A percentile compares a stretch with the other conserved stretches of the same genome.
These are phyloP conservation scores for Flaveria robusta DNA, from an alignment of 129 eudicot species.

Conservation along the genomic window DNA sequence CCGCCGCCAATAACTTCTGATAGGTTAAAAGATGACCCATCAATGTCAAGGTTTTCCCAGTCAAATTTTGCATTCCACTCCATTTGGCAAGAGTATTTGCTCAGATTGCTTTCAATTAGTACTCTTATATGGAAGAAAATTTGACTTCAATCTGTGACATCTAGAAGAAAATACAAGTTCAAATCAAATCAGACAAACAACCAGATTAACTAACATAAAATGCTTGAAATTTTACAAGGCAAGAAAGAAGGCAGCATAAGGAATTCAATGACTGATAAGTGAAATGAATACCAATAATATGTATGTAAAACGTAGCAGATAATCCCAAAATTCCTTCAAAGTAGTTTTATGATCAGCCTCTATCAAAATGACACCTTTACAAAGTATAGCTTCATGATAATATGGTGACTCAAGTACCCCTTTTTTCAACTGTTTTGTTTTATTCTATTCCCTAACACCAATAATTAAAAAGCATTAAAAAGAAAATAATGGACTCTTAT, in stretches of 20 bases:
- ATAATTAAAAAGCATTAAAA: constrained; percentile 30
- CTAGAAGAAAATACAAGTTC: not conserved
- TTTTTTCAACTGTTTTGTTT: constrained; percentile 21
- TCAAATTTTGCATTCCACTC: constrained; percentile 86
- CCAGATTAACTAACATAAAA: not conserved
- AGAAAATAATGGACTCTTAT: not conserved
- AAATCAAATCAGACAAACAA: not conserved
- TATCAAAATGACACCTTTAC: constrained; percentile 17
- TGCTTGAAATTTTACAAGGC: not conserved
- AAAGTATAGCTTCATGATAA: constrained; percentile 14
- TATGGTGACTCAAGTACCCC: constrained; percentile 3
- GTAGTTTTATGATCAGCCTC: not conserved
- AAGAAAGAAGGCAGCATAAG: not conserved
- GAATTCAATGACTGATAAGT: not conserved
- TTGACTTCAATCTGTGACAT: constrained; percentile 4
- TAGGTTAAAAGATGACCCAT: constrained; percentile 56
- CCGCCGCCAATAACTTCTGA: constrained; percentile 46
- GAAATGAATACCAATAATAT: not conserved
- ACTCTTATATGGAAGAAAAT: not conserved
- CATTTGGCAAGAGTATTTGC: constrained; percentile 40
- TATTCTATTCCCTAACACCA: constrained; percentile 20
- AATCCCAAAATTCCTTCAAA: not conserved
- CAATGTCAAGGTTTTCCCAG: constrained; percentile 64
- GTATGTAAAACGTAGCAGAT: not conserved
- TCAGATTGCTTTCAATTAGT: not conserved